Percentiles rank a stretch among this genome's conserved stretches.
Conservation (phyloP, 2,329 filamentous ascomycete species). For the Fusarium musae region DNA sequence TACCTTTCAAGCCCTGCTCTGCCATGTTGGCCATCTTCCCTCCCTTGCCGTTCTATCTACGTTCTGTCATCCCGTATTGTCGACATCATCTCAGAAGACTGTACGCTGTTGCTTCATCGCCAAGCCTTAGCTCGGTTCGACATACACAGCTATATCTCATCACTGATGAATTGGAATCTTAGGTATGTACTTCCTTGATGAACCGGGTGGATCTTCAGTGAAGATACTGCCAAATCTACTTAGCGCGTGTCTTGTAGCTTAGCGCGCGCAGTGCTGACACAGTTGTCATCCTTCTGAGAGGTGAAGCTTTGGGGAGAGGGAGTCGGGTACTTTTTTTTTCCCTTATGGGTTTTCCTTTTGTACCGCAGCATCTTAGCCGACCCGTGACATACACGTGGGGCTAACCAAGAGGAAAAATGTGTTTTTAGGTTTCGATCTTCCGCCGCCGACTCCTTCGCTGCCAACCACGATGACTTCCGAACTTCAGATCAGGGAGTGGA, state of each 20-base stretch:
- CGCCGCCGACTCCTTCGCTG: not conserved
- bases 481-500: not conserved
- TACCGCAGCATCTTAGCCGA: not conserved
- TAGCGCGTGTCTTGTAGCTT: not conserved
- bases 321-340: not conserved
- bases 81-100: conserved; percentile 9
- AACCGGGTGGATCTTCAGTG: not conserved
- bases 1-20: not conserved
- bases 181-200: not conserved
- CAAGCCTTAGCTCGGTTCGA: not conserved
- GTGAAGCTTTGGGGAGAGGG: not conserved
- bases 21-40: not conserved
- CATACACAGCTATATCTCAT: conserved; percentile 1
- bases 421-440: not conserved
- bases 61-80: not conserved
- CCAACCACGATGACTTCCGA: conserved; percentile 5
- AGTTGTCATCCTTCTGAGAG: not conserved
- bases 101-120: conserved; percentile 1
- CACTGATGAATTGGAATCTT: not conserved
- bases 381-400: not conserved
- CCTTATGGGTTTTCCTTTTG: not conserved
- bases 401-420: not conserved
- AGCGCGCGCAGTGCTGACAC: not conserved
- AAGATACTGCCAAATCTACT: not conserved
- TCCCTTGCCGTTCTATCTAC: not conserved